These are phyloP conservation scores for Priceomyces haplophilus DNA, from an alignment of 805 yeast species.

Conservation along the genomic window DNA sequence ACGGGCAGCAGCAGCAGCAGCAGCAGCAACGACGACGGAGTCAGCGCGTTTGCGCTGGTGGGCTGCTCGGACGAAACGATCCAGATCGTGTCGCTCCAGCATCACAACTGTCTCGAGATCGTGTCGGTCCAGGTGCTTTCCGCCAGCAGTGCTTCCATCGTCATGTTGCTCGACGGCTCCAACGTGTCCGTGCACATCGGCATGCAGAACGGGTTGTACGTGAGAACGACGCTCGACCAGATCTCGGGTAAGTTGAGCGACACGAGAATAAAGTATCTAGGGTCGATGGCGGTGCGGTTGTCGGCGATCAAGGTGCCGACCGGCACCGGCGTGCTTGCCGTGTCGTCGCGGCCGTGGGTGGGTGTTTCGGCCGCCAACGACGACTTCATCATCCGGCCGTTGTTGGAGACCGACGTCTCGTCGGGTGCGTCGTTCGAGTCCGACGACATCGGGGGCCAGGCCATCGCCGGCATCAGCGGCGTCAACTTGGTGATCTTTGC, in stretches of 20 bases:
- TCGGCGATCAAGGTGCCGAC: conserved; percentile 28
- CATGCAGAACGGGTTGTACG: conserved; percentile 77
- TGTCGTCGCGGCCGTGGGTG: conserved; percentile 56
- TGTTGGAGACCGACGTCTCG: conserved; percentile 40
- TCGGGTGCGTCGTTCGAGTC: conserved; percentile 56
- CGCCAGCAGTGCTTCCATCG: conserved; percentile 35
- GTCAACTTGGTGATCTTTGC: conserved; percentile 54
- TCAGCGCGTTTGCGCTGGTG: conserved; percentile 59
- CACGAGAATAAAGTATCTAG: conserved; percentile 68
- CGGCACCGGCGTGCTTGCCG: conserved; percentile 42
- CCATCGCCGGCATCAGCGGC: conserved; percentile 60
- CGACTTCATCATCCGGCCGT: conserved; percentile 46
- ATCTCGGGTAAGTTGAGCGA: conserved; percentile 58
- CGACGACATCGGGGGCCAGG: conserved; percentile 58
- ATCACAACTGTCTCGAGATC: conserved; percentile 56
- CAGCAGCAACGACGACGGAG: conserved; percentile 39
- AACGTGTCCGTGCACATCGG: conserved; percentile 65
- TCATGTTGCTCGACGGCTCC: conserved; percentile 19
- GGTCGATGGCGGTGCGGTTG: conserved; percentile 60
- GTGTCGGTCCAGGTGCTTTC: conserved; percentile 65
- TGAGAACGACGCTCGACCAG: conserved; percentile 55
- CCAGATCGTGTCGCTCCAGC: conserved; percentile 61
- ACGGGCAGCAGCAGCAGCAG: too few species aligned
- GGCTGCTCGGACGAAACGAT: conserved; percentile 72
- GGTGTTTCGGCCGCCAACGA: conserved; percentile 38